phyloP scores from a whole-genome alignment of 192 early-diverging fungal genomes.

The Phycomyces blakesleeanus region DNA sequence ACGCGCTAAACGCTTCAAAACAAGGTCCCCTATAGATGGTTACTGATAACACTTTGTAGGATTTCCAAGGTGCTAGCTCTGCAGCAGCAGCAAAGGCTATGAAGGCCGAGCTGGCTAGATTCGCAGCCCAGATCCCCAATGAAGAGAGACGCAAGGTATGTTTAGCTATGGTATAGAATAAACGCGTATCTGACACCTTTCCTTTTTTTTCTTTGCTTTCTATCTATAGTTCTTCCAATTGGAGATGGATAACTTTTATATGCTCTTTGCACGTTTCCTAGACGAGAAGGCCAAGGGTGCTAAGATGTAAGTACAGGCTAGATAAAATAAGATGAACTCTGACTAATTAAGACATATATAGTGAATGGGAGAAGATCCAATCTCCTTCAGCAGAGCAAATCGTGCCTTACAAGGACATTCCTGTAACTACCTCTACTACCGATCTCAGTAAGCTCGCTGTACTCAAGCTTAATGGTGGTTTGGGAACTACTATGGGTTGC shows the following conservation, averaged over 20 bases:
- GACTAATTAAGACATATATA: conserved; percentile 27
- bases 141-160: conserved; percentile 55
- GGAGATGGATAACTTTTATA: conserved; percentile 85
- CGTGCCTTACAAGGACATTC: conserved; percentile 74
- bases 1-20: conserved; percentile 3
- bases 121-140: conserved; percentile 54
- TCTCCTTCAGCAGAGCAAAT: conserved; percentile 88
- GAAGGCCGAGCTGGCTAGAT: conserved; percentile 67
- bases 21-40: neutral
- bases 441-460: conserved; percentile 91
- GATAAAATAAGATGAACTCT: neutral
- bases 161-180: neutral
- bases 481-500: conserved; percentile 99
- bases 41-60: conserved; percentile 18
- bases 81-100: conserved; percentile 68
- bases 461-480: conserved; percentile 98
- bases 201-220: too few species aligned
- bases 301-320: conserved; percentile 59
- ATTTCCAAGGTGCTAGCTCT: conserved; percentile 56
- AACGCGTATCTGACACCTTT: neutral
- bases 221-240: conserved; percentile 57
- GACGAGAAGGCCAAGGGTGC: conserved; percentile 71
- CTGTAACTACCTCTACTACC: conserved; percentile 43
- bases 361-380: conserved; percentile 93
- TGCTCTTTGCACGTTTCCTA: conserved; percentile 82